Evolutionary conservation across 1,139 yeast species (phyloP).

Genomic region (Diutina ranongensis): DNA sequence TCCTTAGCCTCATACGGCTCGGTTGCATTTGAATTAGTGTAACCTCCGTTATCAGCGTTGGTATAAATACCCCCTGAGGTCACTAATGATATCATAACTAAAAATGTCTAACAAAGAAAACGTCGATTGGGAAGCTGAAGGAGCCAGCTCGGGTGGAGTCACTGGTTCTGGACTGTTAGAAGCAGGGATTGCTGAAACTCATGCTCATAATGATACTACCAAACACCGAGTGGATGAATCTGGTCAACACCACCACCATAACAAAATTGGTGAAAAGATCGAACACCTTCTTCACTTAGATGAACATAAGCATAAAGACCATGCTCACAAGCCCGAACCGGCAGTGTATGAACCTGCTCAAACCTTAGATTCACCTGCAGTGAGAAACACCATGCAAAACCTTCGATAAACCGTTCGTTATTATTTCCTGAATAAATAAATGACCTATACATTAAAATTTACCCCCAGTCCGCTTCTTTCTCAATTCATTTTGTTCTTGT

Average conservation of each 20-base stretch:
- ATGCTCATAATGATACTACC: not conserved
- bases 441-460: constrained; percentile 21
- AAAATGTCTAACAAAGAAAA: not conserved
- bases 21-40: not conserved
- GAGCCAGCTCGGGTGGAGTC: not conserved
- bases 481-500: constrained; percentile 54
- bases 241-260: constrained; percentile 2
- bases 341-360: not conserved
- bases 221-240: not conserved
- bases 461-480: constrained; percentile 50
- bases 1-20: not conserved
- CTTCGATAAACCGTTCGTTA: not conserved
- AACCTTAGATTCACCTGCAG: not conserved
- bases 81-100: not conserved
- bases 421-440: not conserved
- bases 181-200: not conserved
- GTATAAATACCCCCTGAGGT: not conserved
- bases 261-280: constrained; percentile 1
- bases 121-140: constrained; percentile 1
- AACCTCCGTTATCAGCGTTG: not conserved
- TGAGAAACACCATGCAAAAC: not conserved
- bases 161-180: not conserved
- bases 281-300: not conserved
- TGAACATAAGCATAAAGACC: not conserved
- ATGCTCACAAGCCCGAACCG: not conserved